These are phyloP conservation scores for Malassezia psittaci DNA, from an alignment of 1,284 basidiomycete genomes.

Conservation along the genomic window DNA sequence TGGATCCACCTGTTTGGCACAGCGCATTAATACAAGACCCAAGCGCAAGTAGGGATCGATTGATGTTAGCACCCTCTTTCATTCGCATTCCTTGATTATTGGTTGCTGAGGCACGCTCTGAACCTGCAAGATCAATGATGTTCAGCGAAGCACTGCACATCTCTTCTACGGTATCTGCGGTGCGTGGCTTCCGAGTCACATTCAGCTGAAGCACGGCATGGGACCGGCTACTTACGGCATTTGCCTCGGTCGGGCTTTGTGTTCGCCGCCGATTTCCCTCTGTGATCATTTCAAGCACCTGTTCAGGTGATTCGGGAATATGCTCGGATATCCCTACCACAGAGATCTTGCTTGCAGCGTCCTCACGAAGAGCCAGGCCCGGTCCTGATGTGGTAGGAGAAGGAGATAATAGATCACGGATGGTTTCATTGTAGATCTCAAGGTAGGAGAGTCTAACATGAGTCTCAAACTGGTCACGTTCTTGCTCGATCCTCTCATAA, in stretches of 20 bases:
- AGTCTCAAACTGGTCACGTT: conserved; percentile 33
- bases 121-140: conserved; percentile 47
- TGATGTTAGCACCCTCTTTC: conserved; percentile 49
- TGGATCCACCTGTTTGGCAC: conserved; percentile 34
- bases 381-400: conserved; percentile 39
- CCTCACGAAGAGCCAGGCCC: conserved; percentile 41
- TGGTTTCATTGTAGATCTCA: conserved; percentile 48
- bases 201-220: conserved; percentile 47
- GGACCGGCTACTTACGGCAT: conserved; percentile 42
- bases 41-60: conserved; percentile 45
- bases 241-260: conserved; percentile 46
- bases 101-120: conserved; percentile 44
- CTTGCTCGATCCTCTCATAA: conserved; percentile 39
- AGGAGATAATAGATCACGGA: conserved; percentile 41
- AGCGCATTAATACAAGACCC: conserved; percentile 48
- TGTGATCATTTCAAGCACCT: conserved; percentile 41
- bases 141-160: conserved; percentile 44
- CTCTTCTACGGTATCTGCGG: conserved; percentile 37
- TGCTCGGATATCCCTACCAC: conserved; percentile 48
- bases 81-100: conserved; percentile 46
- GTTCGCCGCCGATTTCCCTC: conserved; percentile 44
- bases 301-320: conserved; percentile 35
- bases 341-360: conserved; percentile 41
- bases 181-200: conserved; percentile 41
- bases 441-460: conserved; percentile 43